Conservation (phyloP, 176 grass and related monocot genomes). For the Raddia distichophylla region DNA sequence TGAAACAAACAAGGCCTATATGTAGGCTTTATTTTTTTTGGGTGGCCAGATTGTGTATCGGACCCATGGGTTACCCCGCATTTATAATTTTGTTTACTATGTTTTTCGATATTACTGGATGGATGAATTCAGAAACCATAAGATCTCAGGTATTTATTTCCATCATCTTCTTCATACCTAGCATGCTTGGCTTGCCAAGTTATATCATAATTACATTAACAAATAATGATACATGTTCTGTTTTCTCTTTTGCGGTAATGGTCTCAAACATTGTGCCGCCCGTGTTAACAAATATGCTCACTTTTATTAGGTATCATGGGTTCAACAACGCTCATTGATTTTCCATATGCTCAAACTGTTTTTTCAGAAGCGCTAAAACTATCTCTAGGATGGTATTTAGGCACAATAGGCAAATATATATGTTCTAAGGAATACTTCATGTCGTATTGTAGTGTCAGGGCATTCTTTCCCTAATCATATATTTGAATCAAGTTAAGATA, state of each 20-base stretch:
- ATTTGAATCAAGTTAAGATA: too few relatives aligned
- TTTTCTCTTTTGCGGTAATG: conserved; percentile 9
- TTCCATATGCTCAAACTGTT: conserved; percentile 4
- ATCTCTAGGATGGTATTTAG: conserved; percentile 21
- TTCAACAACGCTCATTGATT: background rate
- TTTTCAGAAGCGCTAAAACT: background rate
- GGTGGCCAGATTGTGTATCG: background rate
- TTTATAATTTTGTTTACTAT: conserved; percentile 28
- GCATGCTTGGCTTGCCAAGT: conserved; percentile 26
- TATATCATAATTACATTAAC: conserved; percentile 19
- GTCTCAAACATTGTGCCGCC: background rate
- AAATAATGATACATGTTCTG: background rate
- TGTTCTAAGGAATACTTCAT: conserved; percentile 2
- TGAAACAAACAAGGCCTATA: too few relatives aligned
- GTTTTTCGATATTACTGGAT: conserved; percentile 76
- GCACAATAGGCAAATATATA: background rate
- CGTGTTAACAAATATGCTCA: conserved; percentile 13
- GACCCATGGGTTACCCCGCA: background rate
- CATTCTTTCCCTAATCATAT: background rate
- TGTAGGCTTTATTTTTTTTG: background rate
- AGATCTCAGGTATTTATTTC: conserved; percentile 67
- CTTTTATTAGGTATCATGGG: background rate
- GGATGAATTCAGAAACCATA: conserved; percentile 65
- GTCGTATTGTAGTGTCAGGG: background rate
- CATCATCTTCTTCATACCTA: conserved; percentile 27